Percentiles rank a stretch among this genome's conserved stretches.
Evolutionary conservation across 129 eudicot genomes (phyloP).

Genomic region (Daucus carota): DNA sequence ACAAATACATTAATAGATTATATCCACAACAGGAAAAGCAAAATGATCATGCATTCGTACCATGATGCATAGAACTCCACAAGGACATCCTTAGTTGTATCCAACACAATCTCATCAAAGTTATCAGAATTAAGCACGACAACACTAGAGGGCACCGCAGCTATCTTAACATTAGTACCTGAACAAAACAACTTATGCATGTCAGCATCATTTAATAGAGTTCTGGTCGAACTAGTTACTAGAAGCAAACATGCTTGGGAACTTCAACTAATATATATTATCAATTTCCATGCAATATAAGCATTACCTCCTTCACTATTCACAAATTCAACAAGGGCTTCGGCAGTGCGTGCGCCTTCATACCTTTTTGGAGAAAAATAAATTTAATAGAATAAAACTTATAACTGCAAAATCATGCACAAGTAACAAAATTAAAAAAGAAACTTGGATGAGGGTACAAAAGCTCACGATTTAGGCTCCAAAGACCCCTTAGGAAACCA

Average conservation of each 20-base stretch:
- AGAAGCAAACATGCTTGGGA: not conserved
- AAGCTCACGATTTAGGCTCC: conserved; percentile 80
- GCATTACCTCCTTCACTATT: conserved; percentile 86
- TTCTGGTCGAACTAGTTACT: not conserved
- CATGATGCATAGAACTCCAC: conserved; percentile 99
- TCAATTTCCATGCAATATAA: not conserved
- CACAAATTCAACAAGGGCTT: conserved; percentile 80
- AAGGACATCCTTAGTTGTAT: conserved; percentile 82
- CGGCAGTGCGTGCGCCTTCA: conserved; percentile 92
- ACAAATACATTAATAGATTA: not conserved
- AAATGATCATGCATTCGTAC: conserved; percentile 23
- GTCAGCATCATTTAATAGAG: not conserved
- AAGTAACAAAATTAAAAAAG: not conserved
- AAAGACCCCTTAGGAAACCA: conserved; percentile 99
- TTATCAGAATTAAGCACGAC: conserved; percentile 78
- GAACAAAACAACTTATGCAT: conserved; percentile 19
- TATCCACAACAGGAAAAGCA: conserved; percentile 9
- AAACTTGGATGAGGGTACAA: not conserved
- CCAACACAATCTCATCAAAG: conserved; percentile 76
- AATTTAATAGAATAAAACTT: not conserved
- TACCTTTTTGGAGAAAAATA: conserved; percentile 38
- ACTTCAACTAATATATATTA: not conserved
- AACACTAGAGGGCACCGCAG: conserved; percentile 76
- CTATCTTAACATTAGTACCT: conserved; percentile 94
- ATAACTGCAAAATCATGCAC: not conserved